Base-by-base conservation (phyloP, 73 alveolate species). In the Blepharisma japonicum region DNA sequence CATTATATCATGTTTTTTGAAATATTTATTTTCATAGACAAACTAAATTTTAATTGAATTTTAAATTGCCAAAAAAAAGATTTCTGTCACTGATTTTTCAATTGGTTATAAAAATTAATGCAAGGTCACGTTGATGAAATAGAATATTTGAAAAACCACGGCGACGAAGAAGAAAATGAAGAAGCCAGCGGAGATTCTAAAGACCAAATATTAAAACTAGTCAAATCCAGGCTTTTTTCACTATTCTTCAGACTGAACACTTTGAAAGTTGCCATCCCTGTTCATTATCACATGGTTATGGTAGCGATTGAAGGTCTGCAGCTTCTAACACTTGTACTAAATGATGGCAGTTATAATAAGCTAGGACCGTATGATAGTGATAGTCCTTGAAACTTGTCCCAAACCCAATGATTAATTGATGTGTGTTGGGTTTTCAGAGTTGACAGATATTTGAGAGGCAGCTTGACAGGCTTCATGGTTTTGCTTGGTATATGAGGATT, bases 381-480 rank as follows among this genome's bases (percentile, higher is more conserved):
- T 20, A 14, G 27, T 53, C 27, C 67, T 53, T 53, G 67, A 20
- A 53, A 53, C 4, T 53, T 53, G 4, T 14, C 67, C 23, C 67
- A 53, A 53, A 53, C 67, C 67, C 67, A 53, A 53, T 53, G 67
- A 20, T 4, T 53, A 14, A 53, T 53, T 53, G 67, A 53, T 20
- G 67, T 53, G 0, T 53, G 67, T 4, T 53, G 67, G 67, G 67
- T 53, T 11, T 53, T 53, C 67, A 11, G 67, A 53, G n/a, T 53
- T 20, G 67, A 53, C 67, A 0, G 67, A 20, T 53, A 53, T 53
- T 53, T 53, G n/a, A 0, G 67, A 53, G 23, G 27, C n/a, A 53
- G 67, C 67, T 11, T 2, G 5, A 53, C 67, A 11, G 23, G 67
- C 23, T 53, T 53, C 67, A 14, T 53, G 23, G 67, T 20, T 53